These are phyloP conservation scores for Fusarium sulawesiense DNA, from an alignment of 2,329 filamentous ascomycete species.

Conservation along the genomic window DNA sequence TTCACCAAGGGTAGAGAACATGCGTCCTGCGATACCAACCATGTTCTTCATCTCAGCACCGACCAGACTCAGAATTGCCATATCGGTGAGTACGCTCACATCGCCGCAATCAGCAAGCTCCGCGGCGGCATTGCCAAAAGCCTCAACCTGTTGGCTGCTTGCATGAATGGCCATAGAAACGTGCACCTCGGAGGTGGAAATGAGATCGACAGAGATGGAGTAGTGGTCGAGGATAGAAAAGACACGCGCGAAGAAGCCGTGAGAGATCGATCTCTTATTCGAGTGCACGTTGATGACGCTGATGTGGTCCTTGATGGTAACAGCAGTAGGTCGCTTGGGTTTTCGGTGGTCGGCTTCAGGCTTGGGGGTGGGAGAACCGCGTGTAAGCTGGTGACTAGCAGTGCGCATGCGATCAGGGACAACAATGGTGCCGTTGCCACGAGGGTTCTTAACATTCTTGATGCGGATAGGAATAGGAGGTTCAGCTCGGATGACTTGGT, in stretches of 20 bases:
- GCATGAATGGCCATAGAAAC: constrained; percentile 97
- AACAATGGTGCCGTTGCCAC: constrained; percentile 82
- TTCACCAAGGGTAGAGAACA: constrained; percentile 95
- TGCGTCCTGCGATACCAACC: constrained; percentile 89
- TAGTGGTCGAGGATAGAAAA: constrained; percentile 91
- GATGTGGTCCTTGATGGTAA: constrained; percentile 98
- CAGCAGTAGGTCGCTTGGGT: constrained; percentile 83
- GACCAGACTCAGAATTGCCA: constrained; percentile 96
- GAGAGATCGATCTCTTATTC: constrained; percentile 94
- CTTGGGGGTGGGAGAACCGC: constrained; percentile 59
- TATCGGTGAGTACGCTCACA: constrained; percentile 88
- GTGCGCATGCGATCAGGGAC: constrained; percentile 76
- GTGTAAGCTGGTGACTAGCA: constrained; percentile 68
- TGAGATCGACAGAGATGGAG: constrained; percentile 91
- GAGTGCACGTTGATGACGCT: constrained; percentile 98
- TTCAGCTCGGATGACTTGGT: constrained; percentile 87
- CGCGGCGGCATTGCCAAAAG: constrained; percentile 74
- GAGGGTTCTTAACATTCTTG: constrained; percentile 91
- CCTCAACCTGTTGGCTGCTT: constrained; percentile 71
- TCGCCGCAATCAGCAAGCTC: constrained; percentile 86
- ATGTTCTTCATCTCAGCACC: constrained; percentile 98
- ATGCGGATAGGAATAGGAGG: constrained; percentile 86
- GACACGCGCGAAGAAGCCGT: constrained; percentile 94
- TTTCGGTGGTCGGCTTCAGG: constrained; percentile 56
- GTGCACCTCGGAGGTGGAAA: constrained; percentile 96